Percentiles rank a stretch among this genome's conserved stretches.
phyloP scores from a whole-genome alignment of 179 eudicot genomes.

The Vitellaria paradoxa region DNA sequence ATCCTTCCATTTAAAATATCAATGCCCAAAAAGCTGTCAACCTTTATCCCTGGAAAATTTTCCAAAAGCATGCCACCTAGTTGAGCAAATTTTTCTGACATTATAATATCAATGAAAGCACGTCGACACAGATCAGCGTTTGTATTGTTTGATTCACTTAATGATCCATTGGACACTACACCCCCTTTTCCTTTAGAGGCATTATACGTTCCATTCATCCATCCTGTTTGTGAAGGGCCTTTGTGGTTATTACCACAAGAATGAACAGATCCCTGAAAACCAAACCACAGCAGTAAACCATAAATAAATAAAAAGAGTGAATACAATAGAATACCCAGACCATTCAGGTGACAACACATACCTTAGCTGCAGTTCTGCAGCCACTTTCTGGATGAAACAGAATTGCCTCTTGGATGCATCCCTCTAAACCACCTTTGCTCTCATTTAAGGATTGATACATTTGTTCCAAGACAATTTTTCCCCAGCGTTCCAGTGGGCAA shows the following conservation, averaged over 20 bases:
- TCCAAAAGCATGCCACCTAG: constrained; percentile 56
- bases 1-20: constrained; percentile 50
- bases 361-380: constrained; percentile 37
- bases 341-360: constrained; percentile 22
- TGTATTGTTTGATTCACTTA: constrained; percentile 27
- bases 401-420: constrained; percentile 43
- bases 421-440: no score
- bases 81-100: constrained; percentile 67
- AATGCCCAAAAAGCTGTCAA: constrained; percentile 59
- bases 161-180: constrained; percentile 37
- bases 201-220: constrained; percentile 29
- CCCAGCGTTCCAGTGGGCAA: constrained; percentile 44
- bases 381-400: constrained; percentile 22
- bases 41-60: constrained; percentile 65
- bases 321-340: neutral
- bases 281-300: neutral
- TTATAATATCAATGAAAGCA: constrained; percentile 51
- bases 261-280: constrained; percentile 41
- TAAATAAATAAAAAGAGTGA: neutral
- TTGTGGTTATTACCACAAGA: constrained; percentile 30
- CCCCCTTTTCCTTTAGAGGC: constrained; percentile 30
- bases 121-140: constrained; percentile 47
- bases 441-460: neutral
- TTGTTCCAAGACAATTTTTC: constrained; percentile 45
- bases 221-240: constrained; percentile 25